Conservation (phyloP, 2,329 filamentous ascomycete genomes). For the Microsporum audouinii region DNA sequence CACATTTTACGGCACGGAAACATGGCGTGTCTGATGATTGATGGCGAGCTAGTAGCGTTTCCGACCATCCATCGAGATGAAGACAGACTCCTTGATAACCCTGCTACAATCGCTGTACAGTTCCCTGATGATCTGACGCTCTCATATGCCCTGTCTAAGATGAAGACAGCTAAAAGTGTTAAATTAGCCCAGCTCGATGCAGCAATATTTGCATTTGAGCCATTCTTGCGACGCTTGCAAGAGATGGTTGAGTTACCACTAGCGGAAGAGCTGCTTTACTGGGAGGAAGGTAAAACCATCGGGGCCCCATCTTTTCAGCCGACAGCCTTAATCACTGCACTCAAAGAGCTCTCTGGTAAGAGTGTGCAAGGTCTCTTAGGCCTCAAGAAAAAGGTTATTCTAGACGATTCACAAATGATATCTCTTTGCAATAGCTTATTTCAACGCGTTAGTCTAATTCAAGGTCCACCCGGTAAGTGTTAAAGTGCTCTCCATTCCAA, state of each 20-base stretch:
- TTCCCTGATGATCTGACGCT: slow-evolving; percentile 35
- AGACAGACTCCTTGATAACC: slow-evolving; percentile 35
- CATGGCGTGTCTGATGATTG: slow-evolving; percentile 22
- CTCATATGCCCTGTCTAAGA: slow-evolving; percentile 39
- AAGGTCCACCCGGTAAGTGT: slow-evolving; percentile 55
- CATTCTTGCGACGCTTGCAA: slow-evolving; percentile 50
- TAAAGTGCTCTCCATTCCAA: slow-evolving; percentile 21
- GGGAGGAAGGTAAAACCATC: slow-evolving; percentile 14
- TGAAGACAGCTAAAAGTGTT: slow-evolving; percentile 26
- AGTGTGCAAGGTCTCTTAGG: slow-evolving; percentile 3
- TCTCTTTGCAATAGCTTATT: slow-evolving; percentile 45
- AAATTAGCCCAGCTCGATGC: slow-evolving; percentile 50
- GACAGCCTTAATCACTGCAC: neutral
- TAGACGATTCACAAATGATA: slow-evolving; percentile 45
- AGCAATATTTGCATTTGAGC: slow-evolving; percentile 56
- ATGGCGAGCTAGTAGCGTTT: slow-evolving; percentile 15
- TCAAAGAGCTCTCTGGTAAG: neutral
- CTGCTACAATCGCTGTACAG: slow-evolving; percentile 17
- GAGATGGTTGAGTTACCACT: slow-evolving; percentile 46
- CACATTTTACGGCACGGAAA: slow-evolving; percentile 22
- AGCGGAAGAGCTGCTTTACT: slow-evolving; percentile 39
- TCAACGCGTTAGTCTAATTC: slow-evolving; percentile 47
- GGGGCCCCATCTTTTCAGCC: slow-evolving; percentile 5
- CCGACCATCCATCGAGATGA: slow-evolving; percentile 27
- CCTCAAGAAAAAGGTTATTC: slow-evolving; percentile 8